Evolutionary conservation across 2,329 filamentous ascomycete species (phyloP).

Genomic region (Thermothelomyces thermophilus): DNA sequence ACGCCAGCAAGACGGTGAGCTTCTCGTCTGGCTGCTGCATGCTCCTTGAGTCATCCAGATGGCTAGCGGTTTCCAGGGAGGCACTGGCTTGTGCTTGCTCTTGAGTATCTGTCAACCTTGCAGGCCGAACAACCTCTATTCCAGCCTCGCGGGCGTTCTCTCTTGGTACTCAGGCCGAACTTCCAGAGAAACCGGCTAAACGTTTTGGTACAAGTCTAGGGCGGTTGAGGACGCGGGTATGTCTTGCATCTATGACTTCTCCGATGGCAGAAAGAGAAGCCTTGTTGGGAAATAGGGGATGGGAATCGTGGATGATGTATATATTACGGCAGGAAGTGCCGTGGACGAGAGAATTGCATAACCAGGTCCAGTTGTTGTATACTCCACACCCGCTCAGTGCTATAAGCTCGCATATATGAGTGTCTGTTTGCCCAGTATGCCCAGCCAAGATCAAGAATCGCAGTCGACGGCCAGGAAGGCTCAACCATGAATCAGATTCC

Average conservation of each 20-base stretch:
- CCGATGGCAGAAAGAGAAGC: neutral
- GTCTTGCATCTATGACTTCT: constrained; percentile 13
- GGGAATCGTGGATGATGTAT: too few relatives aligned
- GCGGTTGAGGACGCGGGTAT: constrained; percentile 8
- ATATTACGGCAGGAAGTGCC: too few relatives aligned
- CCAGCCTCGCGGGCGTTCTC: neutral
- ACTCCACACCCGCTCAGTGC: too few relatives aligned
- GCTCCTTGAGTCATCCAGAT: too few relatives aligned
- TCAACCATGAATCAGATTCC: too few relatives aligned
- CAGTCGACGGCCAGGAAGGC: too few relatives aligned
- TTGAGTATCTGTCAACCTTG: constrained; percentile 6
- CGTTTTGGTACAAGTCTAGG: neutral
- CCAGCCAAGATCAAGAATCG: too few relatives aligned
- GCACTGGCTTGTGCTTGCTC: neutral
- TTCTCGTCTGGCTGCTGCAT: too few relatives aligned
- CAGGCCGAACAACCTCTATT: constrained; percentile 8
- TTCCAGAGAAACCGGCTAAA: constrained; percentile 14
- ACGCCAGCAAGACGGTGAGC: neutral
- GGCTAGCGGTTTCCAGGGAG: neutral
- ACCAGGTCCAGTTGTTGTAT: too few relatives aligned
- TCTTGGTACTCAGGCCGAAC: neutral
- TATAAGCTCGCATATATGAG: too few relatives aligned
- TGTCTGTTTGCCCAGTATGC: too few relatives aligned
- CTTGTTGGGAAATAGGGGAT: neutral
- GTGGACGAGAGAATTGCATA: too few relatives aligned